Conservation (phyloP, 2,329 filamentous ascomycete genomes). For the Fusarium paranaense region DNA sequence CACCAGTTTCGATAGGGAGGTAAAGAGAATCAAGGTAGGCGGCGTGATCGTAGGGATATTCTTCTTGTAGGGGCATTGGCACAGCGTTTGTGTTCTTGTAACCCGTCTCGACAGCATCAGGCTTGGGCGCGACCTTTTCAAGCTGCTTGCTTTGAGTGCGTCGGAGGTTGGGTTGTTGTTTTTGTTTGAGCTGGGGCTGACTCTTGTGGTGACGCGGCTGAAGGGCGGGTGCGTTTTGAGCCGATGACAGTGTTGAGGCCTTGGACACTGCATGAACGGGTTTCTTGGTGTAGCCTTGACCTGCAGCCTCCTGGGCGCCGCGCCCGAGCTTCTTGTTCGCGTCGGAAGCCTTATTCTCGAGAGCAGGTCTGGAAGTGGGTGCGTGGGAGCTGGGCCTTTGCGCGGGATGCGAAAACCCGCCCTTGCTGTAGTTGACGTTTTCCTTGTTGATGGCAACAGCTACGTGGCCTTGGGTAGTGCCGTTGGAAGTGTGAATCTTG, state of each 20-base stretch:
- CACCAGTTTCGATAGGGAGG: conserved; percentile 40
- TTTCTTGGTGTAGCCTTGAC: conserved; percentile 31
- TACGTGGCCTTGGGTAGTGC: conserved; percentile 42
- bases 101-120: conserved; percentile 25
- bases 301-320: conserved; percentile 22
- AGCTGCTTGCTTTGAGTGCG: conserved; percentile 59
- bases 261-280: conserved; percentile 33
- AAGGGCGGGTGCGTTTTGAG: conserved; percentile 41
- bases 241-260: conserved; percentile 21
- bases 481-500: conserved; percentile 46
- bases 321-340: conserved; percentile 39
- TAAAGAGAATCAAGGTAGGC: conserved; percentile 46
- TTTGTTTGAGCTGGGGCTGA: conserved; percentile 63
- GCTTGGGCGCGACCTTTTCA: conserved; percentile 40
- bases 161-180: conserved; percentile 54
- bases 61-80: conserved; percentile 29
- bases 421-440: conserved; percentile 53
- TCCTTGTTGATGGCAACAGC: conserved; percentile 56
- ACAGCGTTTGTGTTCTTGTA: conserved; percentile 18
- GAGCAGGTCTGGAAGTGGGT: conserved; percentile 36
- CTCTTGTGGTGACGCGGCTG: conserved; percentile 65
- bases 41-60: conserved; percentile 40
- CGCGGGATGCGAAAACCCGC: conserved; percentile 54
- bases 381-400: conserved; percentile 43
- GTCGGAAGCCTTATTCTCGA: conserved; percentile 43